phyloP scores from a whole-genome alignment of 306 rosid genomes.

The Vigna nakashimae region DNA sequence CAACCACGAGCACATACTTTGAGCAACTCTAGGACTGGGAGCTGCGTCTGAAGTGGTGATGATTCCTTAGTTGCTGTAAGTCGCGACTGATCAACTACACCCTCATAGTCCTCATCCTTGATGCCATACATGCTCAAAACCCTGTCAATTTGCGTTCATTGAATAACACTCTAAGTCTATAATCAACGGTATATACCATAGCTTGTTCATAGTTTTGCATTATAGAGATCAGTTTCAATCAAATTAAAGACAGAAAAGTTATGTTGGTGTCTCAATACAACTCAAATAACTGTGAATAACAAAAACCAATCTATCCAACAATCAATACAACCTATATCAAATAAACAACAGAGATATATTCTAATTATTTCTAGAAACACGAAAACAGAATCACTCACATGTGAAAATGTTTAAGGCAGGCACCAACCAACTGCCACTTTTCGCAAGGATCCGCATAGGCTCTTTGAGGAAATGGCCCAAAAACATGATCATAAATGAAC shows the following conservation, averaged over 20 bases:
- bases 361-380: conserved; percentile 33
- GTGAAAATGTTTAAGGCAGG: conserved; percentile 90
- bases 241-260: conserved; percentile 20
- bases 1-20: conserved; percentile 61
- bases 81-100: conserved; percentile 69
- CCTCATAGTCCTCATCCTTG: conserved; percentile 83
- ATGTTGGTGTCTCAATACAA: conserved; percentile 14
- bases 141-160: conserved; percentile 60
- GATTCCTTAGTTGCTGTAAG: conserved; percentile 67
- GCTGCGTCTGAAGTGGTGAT: conserved; percentile 75
- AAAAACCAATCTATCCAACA: conserved; percentile 4
- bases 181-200: conserved; percentile 10
- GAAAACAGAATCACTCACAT: conserved; percentile 66
- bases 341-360: conserved; percentile 12
- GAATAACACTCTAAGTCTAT: conserved; percentile 27
- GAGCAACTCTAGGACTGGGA: conserved; percentile 89
- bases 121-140: conserved; percentile 79
- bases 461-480: conserved; percentile 98
- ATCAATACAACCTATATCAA: not conserved
- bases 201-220: conserved; percentile 20
- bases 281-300: conserved; percentile 1
- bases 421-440: conserved; percentile 93
- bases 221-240: conserved; percentile 23
- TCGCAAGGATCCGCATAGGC: conserved; percentile 88
- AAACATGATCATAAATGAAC: conserved; percentile 93